Percentiles rank a stretch among this genome's conserved stretches.
These are phyloP conservation scores for Alternaria gaisen DNA, from an alignment of 2,329 filamentous ascomycete genomes.

Conservation along the genomic window DNA sequence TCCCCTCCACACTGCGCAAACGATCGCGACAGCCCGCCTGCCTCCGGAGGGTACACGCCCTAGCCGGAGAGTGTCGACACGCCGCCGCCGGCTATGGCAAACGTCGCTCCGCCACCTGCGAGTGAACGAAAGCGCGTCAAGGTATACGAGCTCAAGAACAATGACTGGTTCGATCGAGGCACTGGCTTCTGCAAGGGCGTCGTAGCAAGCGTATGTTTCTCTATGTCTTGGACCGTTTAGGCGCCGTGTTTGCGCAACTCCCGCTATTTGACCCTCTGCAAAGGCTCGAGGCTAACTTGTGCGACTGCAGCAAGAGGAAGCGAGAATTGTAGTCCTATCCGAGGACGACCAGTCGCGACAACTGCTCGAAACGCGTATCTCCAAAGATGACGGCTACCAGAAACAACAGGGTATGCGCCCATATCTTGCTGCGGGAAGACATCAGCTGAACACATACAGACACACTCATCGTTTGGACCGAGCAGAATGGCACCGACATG, in stretches of 20 bases:
- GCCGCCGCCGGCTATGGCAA: conserved; percentile 19
- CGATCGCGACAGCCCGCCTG: conserved; percentile 39
- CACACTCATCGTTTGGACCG: conserved; percentile 98
- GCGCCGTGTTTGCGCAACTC: conserved; percentile 20
- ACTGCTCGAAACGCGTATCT: conserved; percentile 87
- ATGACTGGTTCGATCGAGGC: conserved; percentile 98
- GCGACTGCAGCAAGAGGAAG: conserved; percentile 75
- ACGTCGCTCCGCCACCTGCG: conserved; percentile 52
- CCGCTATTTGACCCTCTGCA: conserved; percentile 20
- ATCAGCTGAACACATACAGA: conserved; percentile 63
- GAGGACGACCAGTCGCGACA: conserved; percentile 88
- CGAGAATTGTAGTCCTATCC: conserved; percentile 88
- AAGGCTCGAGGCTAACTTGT: conserved; percentile 50
- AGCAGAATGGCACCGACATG: conserved; percentile 92
- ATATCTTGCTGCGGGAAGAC: neutral
- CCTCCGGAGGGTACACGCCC: conserved; percentile 32
- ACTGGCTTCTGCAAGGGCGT: conserved; percentile 93
- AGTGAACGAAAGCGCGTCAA: conserved; percentile 78
- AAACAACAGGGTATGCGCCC: conserved; percentile 85
- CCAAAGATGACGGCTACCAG: conserved; percentile 94
- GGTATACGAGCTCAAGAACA: conserved; percentile 97
- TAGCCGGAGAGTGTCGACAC: conserved; percentile 40
- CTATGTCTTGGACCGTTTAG: neutral
- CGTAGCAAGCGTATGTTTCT: conserved; percentile 71
- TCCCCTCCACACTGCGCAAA: conserved; percentile 30